These are phyloP conservation scores for Pichia norvegensis DNA, from an alignment of 1,139 yeast species.

Conservation along the genomic window DNA sequence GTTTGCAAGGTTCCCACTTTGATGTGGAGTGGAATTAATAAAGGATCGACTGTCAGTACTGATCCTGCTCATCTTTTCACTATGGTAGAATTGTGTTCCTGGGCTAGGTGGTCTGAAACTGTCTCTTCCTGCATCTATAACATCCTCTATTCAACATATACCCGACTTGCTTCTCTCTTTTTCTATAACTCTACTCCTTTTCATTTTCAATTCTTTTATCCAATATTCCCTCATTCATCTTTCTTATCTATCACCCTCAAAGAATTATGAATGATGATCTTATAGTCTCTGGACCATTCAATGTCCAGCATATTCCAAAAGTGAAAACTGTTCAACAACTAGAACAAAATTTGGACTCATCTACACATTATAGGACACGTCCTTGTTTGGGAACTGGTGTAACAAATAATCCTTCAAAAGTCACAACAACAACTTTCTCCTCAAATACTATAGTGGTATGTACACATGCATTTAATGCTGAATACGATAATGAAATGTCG, in stretches of 20 bases:
- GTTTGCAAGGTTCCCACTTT: no score
- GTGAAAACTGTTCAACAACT: slow-evolving; percentile 2
- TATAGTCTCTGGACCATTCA: slow-evolving; percentile 18
- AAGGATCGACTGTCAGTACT: no score
- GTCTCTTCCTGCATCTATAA: no score
- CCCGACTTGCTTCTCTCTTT: neutral
- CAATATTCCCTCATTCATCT: neutral
- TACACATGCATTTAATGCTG: slow-evolving; percentile 45
- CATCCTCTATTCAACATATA: neutral
- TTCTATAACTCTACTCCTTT: neutral
- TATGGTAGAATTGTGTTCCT: no score
- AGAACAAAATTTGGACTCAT: neutral
- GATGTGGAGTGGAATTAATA: no score
- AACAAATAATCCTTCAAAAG: no score
- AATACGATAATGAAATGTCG: slow-evolving; percentile 46
- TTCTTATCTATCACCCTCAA: neutral
- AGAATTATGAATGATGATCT: neutral
- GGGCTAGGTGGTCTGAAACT: no score
- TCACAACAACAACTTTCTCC: neutral
- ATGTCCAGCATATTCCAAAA: slow-evolving; percentile 17
- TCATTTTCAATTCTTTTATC: neutral
- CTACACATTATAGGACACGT: neutral
- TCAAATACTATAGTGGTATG: slow-evolving; percentile 23
- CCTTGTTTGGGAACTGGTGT: no score
- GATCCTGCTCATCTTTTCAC: no score